A percentile compares a stretch with the other conserved stretches of the same genome.
phyloP scores from a whole-genome alignment of 2,329 filamentous ascomycete genomes.

The Monilinia fructicola region DNA sequence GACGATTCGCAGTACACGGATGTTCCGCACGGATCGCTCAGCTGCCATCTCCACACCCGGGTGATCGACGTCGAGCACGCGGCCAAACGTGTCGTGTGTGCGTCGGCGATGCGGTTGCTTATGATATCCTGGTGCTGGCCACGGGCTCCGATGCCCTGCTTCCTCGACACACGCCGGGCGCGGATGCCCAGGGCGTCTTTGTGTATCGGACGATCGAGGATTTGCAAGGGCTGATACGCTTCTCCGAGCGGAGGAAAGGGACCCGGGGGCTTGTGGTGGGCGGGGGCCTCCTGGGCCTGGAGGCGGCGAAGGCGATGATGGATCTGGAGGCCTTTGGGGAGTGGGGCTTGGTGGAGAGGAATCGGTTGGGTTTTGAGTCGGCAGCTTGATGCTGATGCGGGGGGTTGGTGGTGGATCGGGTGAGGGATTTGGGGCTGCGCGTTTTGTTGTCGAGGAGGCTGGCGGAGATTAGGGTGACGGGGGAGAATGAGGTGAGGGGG shows the following conservation, averaged over 20 bases:
- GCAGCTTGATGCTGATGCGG: constrained; percentile 80
- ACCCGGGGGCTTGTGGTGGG: constrained; percentile 76
- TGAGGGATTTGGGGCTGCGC: constrained; percentile 74
- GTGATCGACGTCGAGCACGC: constrained; percentile 66
- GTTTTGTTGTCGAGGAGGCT: constrained; percentile 77
- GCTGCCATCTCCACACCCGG: constrained; percentile 72
- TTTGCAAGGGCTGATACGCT: constrained; percentile 72
- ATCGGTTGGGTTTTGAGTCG: constrained; percentile 81
- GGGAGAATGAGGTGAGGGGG: constrained; percentile 68
- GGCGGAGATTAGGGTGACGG: constrained; percentile 66
- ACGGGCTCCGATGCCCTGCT: constrained; percentile 84
- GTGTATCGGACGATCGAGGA: constrained; percentile 87
- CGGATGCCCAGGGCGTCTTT: constrained; percentile 81
- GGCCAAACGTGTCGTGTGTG: constrained; percentile 67
- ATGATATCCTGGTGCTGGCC: constrained; percentile 80
- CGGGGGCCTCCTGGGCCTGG: constrained; percentile 79
- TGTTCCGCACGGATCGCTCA: constrained; percentile 61
- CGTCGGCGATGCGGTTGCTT: constrained; percentile 65
- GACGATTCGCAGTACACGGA: constrained; percentile 34
- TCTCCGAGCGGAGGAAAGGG: constrained; percentile 64
- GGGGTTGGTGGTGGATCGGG: constrained; percentile 80
- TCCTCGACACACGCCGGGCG: constrained; percentile 65
- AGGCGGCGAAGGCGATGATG: constrained; percentile 90
- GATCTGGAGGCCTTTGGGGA: constrained; percentile 72
- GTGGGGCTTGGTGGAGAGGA: constrained; percentile 79